These are phyloP conservation scores for Striga hermonthica DNA, from an alignment of 305 asterid species.

Conservation along the genomic window DNA sequence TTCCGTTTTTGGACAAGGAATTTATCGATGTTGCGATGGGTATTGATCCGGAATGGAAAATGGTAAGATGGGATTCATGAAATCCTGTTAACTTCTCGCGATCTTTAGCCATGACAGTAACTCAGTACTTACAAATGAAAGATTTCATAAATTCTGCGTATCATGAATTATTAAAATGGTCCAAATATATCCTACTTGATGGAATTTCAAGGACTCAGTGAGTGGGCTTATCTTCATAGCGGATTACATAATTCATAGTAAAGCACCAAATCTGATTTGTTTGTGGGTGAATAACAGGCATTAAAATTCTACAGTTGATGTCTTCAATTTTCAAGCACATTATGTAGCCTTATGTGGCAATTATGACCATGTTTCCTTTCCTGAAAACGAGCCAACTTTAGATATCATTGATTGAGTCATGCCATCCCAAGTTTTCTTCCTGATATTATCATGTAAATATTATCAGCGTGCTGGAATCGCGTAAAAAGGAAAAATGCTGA, in stretches of 20 bases:
- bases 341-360: background rate
- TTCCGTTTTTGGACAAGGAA: constrained; percentile 97
- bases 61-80: constrained; percentile 46
- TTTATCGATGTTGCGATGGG: constrained; percentile 83
- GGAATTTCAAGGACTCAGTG: too few species aligned
- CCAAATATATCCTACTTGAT: background rate
- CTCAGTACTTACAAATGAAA: background rate
- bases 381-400: background rate
- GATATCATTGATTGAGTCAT: too few species aligned
- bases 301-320: too few species aligned
- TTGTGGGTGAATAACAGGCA: too few species aligned
- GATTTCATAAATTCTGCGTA: background rate
- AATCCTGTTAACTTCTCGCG: constrained; percentile 15
- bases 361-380: background rate
- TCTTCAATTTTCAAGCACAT: too few species aligned
- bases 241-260: too few species aligned
- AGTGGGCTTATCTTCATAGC: too few species aligned
- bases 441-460: background rate
- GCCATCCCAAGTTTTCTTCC: too few species aligned
- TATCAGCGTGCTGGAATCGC: background rate
- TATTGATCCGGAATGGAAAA: constrained; percentile 95
- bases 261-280: background rate
- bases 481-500: too few species aligned
- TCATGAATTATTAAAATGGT: constrained; percentile 10
- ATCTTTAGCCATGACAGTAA: constrained; percentile 10